Evolutionary conservation across 108 stramenopile species (phyloP).

Genomic region (Bacterosira constricta): DNA sequence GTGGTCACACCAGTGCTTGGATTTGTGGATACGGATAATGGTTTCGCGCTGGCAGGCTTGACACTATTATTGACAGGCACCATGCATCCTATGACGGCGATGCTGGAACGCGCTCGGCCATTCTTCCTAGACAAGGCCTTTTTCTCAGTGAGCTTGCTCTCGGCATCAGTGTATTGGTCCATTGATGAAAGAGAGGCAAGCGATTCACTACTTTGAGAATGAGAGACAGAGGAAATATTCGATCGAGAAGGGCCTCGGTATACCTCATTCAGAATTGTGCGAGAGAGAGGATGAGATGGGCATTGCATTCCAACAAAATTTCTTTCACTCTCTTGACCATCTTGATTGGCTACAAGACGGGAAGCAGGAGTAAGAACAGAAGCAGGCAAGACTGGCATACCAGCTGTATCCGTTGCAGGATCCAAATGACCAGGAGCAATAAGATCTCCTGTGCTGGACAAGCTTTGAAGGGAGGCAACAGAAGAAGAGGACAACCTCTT

Average conservation of each 20-base stretch:
- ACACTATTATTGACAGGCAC: background rate
- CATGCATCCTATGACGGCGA: slow-evolving; percentile 1
- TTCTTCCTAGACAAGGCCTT: background rate
- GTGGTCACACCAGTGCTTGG: background rate
- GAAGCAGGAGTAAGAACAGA: slow-evolving; percentile 11
- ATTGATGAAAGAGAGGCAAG: slow-evolving; percentile 8
- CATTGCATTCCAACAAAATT: slow-evolving; percentile 39
- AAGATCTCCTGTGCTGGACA: background rate
- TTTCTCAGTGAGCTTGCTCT: background rate
- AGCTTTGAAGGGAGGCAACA: background rate
- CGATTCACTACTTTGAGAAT: slow-evolving; percentile 7
- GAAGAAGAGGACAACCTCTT: background rate
- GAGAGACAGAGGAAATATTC: background rate
- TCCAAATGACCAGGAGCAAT: no score
- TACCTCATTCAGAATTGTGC: slow-evolving; percentile 27
- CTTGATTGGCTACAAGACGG: background rate
- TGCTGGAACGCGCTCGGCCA: slow-evolving; percentile 2
- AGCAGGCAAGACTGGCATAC: slow-evolving; percentile 9
- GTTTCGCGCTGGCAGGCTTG: background rate
- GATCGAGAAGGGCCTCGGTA: background rate
- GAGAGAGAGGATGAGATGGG: slow-evolving; percentile 38
- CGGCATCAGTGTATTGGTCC: background rate
- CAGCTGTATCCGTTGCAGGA: background rate
- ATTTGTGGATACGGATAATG: background rate
- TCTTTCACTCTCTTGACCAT: background rate